Conservation (phyloP, 2,329 filamentous ascomycete genomes). For the Talaromyces sp. region DNA sequence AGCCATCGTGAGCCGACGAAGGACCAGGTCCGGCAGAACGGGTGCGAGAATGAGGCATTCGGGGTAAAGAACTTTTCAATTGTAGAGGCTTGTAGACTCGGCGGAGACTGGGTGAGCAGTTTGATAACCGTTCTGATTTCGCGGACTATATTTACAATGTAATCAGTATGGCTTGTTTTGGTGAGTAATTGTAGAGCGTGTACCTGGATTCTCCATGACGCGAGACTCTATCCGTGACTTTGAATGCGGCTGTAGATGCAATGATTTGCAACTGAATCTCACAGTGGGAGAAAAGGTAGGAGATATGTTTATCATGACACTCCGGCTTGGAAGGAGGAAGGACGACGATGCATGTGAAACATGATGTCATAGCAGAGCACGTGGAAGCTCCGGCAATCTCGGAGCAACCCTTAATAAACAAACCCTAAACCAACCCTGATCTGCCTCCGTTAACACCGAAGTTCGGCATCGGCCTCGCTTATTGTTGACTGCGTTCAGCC, state of each 20-base stretch:
- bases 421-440: background rate
- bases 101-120: slow-evolving; percentile 63
- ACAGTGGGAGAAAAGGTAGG: too few relatives aligned
- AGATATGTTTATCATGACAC: too few relatives aligned
- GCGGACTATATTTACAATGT: slow-evolving; percentile 31
- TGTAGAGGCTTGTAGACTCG: slow-evolving; percentile 60
- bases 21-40: slow-evolving; percentile 65
- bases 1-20: slow-evolving; percentile 62
- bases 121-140: slow-evolving; percentile 67
- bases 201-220: slow-evolving; percentile 13
- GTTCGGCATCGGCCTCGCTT: slow-evolving; percentile 7
- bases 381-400: background rate
- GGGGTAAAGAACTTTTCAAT: slow-evolving; percentile 70
- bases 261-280: too few relatives aligned
- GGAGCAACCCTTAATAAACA: too few relatives aligned
- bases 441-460: background rate
- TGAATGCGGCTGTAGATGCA: background rate
- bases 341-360: background rate
- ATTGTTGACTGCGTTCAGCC: background rate
- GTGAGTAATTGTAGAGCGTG: background rate
- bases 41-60: slow-evolving; percentile 70
- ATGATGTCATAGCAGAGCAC: background rate
- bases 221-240: background rate
- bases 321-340: too few relatives aligned
- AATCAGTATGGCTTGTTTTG: background rate